A percentile compares a stretch with the other conserved stretches of the same genome.
phyloP scores from a whole-genome alignment of 257 asterid species.

The Penstemon newberryi region DNA sequence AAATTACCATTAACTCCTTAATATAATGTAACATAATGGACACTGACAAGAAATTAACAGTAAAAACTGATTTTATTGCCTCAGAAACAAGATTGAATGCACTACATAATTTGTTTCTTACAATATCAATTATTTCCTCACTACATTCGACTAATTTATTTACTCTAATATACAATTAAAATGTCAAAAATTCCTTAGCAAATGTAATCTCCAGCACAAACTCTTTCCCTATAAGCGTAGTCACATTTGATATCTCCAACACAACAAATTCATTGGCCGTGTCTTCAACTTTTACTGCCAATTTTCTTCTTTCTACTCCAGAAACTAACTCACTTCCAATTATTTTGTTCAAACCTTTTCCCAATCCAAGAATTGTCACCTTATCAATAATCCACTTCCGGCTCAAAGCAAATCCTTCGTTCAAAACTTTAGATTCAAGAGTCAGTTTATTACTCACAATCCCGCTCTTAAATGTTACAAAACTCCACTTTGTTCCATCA shows the following conservation, averaged over 20 bases:
- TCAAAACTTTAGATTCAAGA: constrained; percentile 40
- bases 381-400: constrained; percentile 40
- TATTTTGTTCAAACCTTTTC: constrained; percentile 15
- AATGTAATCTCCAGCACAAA: constrained; percentile 33
- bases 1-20: too few species aligned
- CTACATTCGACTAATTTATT: too few species aligned
- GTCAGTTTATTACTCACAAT: constrained; percentile 29
- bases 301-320: constrained; percentile 14
- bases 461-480: constrained; percentile 32
- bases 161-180: neutral
- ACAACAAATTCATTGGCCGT: constrained; percentile 28
- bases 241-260: constrained; percentile 37
- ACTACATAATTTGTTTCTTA: too few species aligned
- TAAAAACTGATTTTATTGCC: too few species aligned
- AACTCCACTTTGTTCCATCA: constrained; percentile 48
- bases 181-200: constrained; percentile 7
- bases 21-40: too few species aligned
- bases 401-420: constrained; percentile 41
- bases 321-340: constrained; percentile 25
- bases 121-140: too few species aligned
- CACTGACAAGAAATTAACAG: too few species aligned
- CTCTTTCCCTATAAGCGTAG: constrained; percentile 35
- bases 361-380: constrained; percentile 41
- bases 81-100: too few species aligned
- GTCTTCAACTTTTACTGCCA: constrained; percentile 16